Conservation (phyloP, 2,329 filamentous ascomycete genomes). For the Calonectria naviculata region DNA sequence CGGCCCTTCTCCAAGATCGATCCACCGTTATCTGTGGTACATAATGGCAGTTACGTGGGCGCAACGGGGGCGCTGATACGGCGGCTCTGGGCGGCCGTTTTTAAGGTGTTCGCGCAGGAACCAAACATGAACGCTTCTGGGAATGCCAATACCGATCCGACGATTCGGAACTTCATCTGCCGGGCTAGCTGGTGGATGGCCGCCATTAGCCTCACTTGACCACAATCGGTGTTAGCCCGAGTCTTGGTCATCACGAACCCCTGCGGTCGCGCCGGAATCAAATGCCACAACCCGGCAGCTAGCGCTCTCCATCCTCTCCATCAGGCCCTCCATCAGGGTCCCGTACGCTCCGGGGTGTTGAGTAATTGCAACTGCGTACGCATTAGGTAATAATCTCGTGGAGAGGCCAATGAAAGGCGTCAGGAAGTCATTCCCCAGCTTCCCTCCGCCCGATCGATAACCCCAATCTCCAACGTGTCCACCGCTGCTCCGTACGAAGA, state of each 20-base stretch:
- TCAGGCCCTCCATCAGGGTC: slow-evolving; percentile 10
- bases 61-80: not conserved
- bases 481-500: not conserved
- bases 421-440: slow-evolving; percentile 12
- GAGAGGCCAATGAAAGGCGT: not conserved
- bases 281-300: slow-evolving; percentile 5
- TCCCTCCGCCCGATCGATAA: slow-evolving; percentile 16
- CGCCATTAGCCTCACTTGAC: slow-evolving; percentile 1
- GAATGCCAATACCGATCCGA: slow-evolving; percentile 12
- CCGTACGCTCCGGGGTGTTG: not conserved
- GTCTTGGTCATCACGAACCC: not conserved
- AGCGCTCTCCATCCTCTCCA: slow-evolving; percentile 1
- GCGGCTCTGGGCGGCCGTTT: not conserved
- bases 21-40: slow-evolving; percentile 8
- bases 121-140: not conserved
- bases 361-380: slow-evolving; percentile 21
- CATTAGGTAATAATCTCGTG: slow-evolving; percentile 12
- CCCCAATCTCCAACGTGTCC: slow-evolving; percentile 8
- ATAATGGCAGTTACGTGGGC: not conserved
- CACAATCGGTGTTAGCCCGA: not conserved
- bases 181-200: not conserved
- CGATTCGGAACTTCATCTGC: slow-evolving; percentile 16
- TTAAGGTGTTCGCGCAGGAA: not conserved
- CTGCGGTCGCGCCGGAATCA: slow-evolving; percentile 15
- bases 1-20: slow-evolving; percentile 7